Conservation (phyloP, 306 rosid genomes). For the Castanea mollissima region DNA sequence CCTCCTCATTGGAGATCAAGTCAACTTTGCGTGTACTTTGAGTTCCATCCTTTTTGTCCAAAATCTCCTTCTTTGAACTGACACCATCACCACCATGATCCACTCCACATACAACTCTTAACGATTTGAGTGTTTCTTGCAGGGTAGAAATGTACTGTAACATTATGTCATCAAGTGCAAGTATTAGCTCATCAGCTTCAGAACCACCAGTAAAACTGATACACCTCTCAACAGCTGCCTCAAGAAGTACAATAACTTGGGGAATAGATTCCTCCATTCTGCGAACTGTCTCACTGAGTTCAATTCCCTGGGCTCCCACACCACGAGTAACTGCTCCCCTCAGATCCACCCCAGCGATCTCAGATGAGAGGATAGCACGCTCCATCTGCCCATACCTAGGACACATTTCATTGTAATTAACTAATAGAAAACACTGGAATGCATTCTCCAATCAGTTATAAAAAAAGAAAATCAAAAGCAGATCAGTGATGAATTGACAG, state of each 20-base stretch:
- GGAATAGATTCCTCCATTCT: constrained; percentile 99
- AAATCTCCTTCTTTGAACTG: constrained; percentile 61
- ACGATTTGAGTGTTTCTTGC: constrained; percentile 89
- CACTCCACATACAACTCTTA: constrained; percentile 91
- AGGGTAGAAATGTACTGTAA: constrained; percentile 77
- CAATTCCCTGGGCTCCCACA: constrained; percentile 98
- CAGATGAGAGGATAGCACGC: constrained; percentile 92
- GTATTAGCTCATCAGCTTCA: constrained; percentile 92
- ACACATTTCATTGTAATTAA: constrained; percentile 22
- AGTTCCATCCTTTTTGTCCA: constrained; percentile 74
- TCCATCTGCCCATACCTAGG: constrained; percentile 97
- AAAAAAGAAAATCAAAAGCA: not conserved
- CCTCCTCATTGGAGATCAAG: constrained; percentile 84
- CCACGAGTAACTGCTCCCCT: constrained; percentile 99
- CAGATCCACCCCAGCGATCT: constrained; percentile 90
- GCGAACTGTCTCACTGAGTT: constrained; percentile 98
- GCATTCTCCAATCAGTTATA: constrained; percentile 1
- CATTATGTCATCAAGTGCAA: constrained; percentile 92
- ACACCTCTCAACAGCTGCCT: constrained; percentile 96
- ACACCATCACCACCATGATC: constrained; percentile 65
- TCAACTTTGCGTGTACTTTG: constrained; percentile 70
- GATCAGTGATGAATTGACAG: not conserved
- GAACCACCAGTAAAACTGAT: constrained; percentile 97
- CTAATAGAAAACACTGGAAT: constrained; percentile 24
- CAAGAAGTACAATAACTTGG: constrained; percentile 87